Evolutionary conservation across 805 yeast species (phyloP).

Genomic region (Yamadazyma akitaensis): DNA sequence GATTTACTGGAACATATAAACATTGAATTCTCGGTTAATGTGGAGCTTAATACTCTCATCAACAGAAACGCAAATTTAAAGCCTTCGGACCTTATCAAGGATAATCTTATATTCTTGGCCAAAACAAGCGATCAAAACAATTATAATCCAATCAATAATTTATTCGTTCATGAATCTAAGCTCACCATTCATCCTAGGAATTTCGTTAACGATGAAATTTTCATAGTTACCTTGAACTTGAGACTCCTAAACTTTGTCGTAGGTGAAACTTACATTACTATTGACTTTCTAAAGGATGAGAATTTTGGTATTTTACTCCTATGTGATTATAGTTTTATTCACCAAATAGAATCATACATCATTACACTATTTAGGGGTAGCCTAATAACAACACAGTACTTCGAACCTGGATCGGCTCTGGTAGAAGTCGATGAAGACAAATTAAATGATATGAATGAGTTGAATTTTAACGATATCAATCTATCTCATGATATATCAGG

Average conservation of each 20-base stretch:
- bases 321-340: constrained; percentile 25
- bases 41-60: constrained; percentile 35
- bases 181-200: constrained; percentile 7
- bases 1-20: constrained; percentile 9
- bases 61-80: constrained; percentile 25
- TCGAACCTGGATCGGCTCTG: not conserved
- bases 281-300: constrained; percentile 31
- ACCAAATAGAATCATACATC: constrained; percentile 27
- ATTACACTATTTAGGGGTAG: constrained; percentile 8
- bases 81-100: constrained; percentile 33
- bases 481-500: constrained; percentile 13
- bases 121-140: constrained; percentile 13
- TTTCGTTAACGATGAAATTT: constrained; percentile 23
- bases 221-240: constrained; percentile 30
- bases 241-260: constrained; percentile 21
- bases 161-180: constrained; percentile 4
- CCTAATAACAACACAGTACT: not conserved
- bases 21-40: constrained; percentile 24
- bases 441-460: not conserved
- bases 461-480: constrained; percentile 3
- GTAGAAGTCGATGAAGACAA: not conserved
- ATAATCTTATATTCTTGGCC: constrained; percentile 33
- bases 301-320: constrained; percentile 24
- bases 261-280: constrained; percentile 8
- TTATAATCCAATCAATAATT: constrained; percentile 1